Percentiles rank a stretch among this genome's conserved stretches.
Evolutionary conservation across 2,329 filamentous ascomycete species (phyloP).

Genomic region (Trichoderma sp.): DNA sequence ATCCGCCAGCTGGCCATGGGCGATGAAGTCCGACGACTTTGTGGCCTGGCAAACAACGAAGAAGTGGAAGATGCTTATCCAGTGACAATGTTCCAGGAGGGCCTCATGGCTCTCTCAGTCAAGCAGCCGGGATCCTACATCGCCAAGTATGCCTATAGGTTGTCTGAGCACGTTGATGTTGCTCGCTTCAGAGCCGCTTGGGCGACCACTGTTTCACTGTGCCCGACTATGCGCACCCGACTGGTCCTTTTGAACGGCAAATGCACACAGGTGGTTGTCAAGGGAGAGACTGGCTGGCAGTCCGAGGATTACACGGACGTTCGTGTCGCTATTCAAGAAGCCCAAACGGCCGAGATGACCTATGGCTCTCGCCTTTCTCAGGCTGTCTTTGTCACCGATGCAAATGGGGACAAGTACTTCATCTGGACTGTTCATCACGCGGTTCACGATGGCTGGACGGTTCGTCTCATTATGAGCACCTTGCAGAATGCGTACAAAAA

Average conservation of each 20-base stretch:
- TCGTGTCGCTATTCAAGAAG: not conserved
- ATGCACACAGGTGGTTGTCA: not conserved
- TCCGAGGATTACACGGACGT: not conserved
- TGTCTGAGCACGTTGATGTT: constrained; percentile 5
- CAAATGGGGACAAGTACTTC: constrained; percentile 25
- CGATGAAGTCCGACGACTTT: constrained; percentile 3
- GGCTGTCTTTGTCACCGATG: not conserved
- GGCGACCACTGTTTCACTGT: constrained; percentile 16
- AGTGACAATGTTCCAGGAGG: constrained; percentile 29
- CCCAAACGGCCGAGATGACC: constrained; percentile 9
- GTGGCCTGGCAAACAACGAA: not conserved
- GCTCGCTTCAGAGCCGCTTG: constrained; percentile 27
- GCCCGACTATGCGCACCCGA: constrained; percentile 28
- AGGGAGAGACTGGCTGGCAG: not conserved
- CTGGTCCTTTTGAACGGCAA: constrained; percentile 24
- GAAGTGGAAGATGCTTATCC: constrained; percentile 30
- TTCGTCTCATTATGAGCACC: constrained; percentile 30
- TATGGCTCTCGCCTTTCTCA: constrained; percentile 21
- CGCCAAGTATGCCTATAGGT: constrained; percentile 4
- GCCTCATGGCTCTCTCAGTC: constrained; percentile 28
- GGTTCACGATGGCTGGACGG: constrained; percentile 38
- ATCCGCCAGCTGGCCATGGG: not conserved
- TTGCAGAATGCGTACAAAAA: constrained; percentile 27
- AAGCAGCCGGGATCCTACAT: constrained; percentile 28
- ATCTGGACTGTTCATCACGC: constrained; percentile 37